These are phyloP conservation scores for Amanita inopinata DNA, from an alignment of 768 basidiomycete genomes.

Conservation along the genomic window DNA sequence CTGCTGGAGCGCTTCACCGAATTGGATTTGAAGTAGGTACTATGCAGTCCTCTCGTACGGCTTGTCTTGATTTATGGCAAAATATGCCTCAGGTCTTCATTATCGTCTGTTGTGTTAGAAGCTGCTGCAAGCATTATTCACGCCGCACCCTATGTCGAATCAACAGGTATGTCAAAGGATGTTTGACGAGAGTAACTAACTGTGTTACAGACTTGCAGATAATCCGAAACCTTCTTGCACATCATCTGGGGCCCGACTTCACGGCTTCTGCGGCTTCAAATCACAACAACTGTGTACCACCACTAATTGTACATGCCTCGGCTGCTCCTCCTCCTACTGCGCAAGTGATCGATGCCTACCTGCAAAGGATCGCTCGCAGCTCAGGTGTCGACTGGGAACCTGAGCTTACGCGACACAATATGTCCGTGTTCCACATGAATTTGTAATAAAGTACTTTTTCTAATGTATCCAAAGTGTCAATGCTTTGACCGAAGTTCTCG, in stretches of 20 bases:
- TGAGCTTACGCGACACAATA: constrained; percentile 48
- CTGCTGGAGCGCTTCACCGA: constrained; percentile 50
- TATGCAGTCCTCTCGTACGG: background rate
- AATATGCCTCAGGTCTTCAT: constrained; percentile 22
- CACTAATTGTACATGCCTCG: constrained; percentile 42
- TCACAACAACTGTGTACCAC: constrained; percentile 44
- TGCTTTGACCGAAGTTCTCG: constrained; percentile 51
- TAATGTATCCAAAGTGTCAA: constrained; percentile 32
- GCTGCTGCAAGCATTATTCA: constrained; percentile 62
- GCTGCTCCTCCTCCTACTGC: constrained; percentile 47
- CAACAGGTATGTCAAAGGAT: constrained; percentile 36
- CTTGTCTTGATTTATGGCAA: constrained; percentile 6
- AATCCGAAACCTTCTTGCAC: constrained; percentile 44
- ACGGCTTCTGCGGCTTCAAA: constrained; percentile 40
- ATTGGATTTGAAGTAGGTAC: constrained; percentile 38
- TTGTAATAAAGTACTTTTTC: constrained; percentile 4
- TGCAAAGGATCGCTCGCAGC: constrained; percentile 41
- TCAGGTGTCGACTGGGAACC: constrained; percentile 54
- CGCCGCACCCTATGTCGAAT: constrained; percentile 44
- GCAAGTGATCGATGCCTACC: constrained; percentile 42
- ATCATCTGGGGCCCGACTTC: constrained; percentile 51
- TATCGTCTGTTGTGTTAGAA: constrained; percentile 48
- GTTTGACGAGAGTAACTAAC: constrained; percentile 8
- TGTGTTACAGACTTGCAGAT: constrained; percentile 40
- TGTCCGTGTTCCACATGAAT: constrained; percentile 35